Percentiles rank a stretch among this genome's conserved stretches.
phyloP scores from a whole-genome alignment of 495 filamentous ascomycete genomes.

The Daldinia caldariorum region DNA sequence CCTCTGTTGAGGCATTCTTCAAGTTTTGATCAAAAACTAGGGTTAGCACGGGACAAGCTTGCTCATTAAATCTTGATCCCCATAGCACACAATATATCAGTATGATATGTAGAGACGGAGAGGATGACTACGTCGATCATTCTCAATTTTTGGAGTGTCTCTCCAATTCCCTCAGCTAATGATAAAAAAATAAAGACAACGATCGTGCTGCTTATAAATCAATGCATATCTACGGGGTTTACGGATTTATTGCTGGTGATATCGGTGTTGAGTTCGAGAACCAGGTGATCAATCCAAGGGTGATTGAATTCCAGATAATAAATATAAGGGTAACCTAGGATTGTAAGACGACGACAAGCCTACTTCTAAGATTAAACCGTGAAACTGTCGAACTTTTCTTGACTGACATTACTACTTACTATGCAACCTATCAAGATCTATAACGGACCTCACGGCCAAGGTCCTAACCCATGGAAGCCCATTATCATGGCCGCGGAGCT shows the following conservation, averaged over 20 bases:
- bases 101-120: background rate
- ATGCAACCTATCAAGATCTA: slow-evolving; percentile 44
- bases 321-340: background rate
- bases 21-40: too few relatives aligned
- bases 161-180: background rate
- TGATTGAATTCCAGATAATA: background rate
- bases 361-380: background rate
- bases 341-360: background rate
- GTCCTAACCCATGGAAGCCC: slow-evolving; percentile 75
- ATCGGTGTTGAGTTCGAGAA: background rate
- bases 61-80: too few relatives aligned
- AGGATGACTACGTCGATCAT: background rate
- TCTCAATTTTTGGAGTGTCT: too few relatives aligned
- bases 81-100: too few relatives aligned
- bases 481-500: slow-evolving; percentile 70
- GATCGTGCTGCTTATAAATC: background rate
- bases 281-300: background rate
- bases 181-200: too few relatives aligned
- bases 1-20: too few relatives aligned
- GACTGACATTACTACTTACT: background rate
- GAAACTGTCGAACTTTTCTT: background rate
- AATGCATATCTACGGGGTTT: background rate
- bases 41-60: too few relatives aligned
- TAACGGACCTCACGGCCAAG: slow-evolving; percentile 52
- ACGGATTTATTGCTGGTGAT: background rate